Evolutionary conservation across 257 asterid genomes (phyloP), one percentile per base, ranked within the genome.

Genomic region (Capsicum chinense): DNA sequence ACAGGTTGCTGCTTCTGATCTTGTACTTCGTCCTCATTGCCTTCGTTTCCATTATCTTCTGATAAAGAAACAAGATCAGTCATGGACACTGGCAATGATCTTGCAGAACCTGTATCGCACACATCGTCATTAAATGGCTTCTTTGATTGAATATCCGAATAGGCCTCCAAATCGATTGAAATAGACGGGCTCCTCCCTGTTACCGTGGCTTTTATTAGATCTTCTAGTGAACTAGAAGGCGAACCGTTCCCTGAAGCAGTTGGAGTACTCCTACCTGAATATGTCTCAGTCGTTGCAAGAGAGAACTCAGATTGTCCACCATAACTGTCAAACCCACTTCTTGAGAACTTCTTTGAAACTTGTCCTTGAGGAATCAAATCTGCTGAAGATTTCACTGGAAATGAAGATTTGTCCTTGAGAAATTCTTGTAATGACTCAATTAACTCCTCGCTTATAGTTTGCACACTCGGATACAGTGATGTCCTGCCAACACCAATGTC

Each of bases 391-490:
- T 19, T 86, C 17, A 87, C 80, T 9, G 94, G 86, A 73, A 94
- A 95, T 9, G 97, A 90, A 0, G 99, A 95, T 70, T 93, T 92
- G 83, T 94, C 99, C 69, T 93, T 95, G 87, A 95, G 86, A 83
- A 92, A 94, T 52, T 95, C 98, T 67, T 88, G 93, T 37, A 95
- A 74, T 9, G 97, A 89, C 62, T 93, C 98, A 5, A 95, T 90
- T 19, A 94, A 47, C 84, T 95, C 98, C 13, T 92, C 94, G 0
- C 97, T 90, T 71, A 95, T 88, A 0, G 67, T 85, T 64, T 92
- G 97, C 7, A 95, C 90, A 8, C 93, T 89, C 0, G 99, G 99
- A 84, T 94, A 95, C 81, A 94, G 97, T 0, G 95, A 93, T 33
- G 86, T 89, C 85, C 94, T 90, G 0, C 99, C 98, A 1, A 94